These are phyloP conservation scores for Leishmania aethiopica DNA, from an alignment of 208 protist genomes.

Conservation along the genomic window DNA sequence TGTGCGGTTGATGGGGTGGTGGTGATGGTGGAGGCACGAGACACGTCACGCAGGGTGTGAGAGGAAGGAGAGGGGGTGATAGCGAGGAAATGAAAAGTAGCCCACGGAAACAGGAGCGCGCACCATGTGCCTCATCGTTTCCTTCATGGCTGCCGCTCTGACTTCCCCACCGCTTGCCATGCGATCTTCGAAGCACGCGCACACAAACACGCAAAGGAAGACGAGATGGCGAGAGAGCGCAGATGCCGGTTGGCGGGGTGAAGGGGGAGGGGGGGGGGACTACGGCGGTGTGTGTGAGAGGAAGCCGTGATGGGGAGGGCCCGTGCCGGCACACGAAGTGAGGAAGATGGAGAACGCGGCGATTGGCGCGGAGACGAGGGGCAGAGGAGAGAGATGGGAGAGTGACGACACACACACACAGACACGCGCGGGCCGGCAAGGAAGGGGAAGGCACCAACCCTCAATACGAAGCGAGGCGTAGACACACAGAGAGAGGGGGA, in stretches of 20 bases:
- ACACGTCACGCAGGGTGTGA: background rate
- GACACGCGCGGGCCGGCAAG: background rate
- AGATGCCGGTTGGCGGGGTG: no score
- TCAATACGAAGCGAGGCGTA: background rate
- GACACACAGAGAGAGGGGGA: slow-evolving; percentile 2
- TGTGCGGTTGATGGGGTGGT: background rate
- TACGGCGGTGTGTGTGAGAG: background rate
- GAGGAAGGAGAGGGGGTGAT: background rate
- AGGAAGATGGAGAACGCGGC: background rate
- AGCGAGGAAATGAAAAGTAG: background rate
- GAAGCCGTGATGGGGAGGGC: background rate
- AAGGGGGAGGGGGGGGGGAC: no score
- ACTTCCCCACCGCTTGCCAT: background rate
- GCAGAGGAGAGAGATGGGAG: background rate
- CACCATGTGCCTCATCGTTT: background rate
- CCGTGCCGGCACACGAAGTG: background rate
- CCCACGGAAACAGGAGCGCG: background rate
- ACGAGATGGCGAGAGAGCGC: background rate
- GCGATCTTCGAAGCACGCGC: background rate
- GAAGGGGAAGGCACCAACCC: background rate
- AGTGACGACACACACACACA: background rate
- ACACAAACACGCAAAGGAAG: background rate
- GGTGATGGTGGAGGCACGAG: background rate
- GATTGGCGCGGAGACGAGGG: background rate
- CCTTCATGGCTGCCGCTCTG: background rate